phyloP scores from a whole-genome alignment of 306 rosid species.

The Albizia julibrissin region DNA sequence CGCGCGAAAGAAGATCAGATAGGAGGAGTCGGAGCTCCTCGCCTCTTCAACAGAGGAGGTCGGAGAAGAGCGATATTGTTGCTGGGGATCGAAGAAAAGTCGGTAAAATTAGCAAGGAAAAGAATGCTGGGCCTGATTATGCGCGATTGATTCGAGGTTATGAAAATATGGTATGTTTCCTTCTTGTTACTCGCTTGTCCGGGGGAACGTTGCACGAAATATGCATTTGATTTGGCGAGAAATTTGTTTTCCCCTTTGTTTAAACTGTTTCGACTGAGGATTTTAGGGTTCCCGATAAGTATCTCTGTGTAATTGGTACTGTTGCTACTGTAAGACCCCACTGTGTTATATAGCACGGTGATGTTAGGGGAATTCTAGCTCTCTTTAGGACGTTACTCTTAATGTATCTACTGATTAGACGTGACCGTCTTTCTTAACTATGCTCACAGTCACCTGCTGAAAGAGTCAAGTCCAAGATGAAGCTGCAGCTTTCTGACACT shows the following conservation, averaged over 20 bases:
- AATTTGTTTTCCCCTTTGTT: neutral
- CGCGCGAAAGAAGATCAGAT: slow-evolving; percentile 17
- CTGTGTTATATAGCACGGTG: neutral
- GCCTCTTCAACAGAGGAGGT: slow-evolving; percentile 40
- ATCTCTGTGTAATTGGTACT: neutral
- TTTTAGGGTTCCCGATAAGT: neutral
- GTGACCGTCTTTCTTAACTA: slow-evolving; percentile 29
- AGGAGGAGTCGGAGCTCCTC: slow-evolving; percentile 44
- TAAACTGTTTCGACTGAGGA: neutral
- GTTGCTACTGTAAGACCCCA: neutral
- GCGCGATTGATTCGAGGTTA: slow-evolving; percentile 67
- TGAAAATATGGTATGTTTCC: slow-evolving; percentile 61
- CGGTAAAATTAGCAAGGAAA: slow-evolving; percentile 45
- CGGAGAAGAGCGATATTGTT: slow-evolving; percentile 35
- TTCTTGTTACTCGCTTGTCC: neutral
- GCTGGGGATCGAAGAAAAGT: slow-evolving; percentile 29
- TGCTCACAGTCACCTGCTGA: slow-evolving; percentile 75
- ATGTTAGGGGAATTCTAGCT: neutral
- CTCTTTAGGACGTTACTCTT: slow-evolving; percentile 20
- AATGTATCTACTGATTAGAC: neutral
- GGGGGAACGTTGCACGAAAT: neutral
- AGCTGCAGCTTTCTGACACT: slow-evolving; percentile 85
- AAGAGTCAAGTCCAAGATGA: slow-evolving; percentile 93
- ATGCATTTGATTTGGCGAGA: neutral
- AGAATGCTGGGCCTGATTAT: slow-evolving; percentile 50